Evolutionary conservation across 2,329 filamentous ascomycete species (phyloP), one percentile per base, ranked within the genome.

Genomic region (Microthyrium microscopicum): DNA sequence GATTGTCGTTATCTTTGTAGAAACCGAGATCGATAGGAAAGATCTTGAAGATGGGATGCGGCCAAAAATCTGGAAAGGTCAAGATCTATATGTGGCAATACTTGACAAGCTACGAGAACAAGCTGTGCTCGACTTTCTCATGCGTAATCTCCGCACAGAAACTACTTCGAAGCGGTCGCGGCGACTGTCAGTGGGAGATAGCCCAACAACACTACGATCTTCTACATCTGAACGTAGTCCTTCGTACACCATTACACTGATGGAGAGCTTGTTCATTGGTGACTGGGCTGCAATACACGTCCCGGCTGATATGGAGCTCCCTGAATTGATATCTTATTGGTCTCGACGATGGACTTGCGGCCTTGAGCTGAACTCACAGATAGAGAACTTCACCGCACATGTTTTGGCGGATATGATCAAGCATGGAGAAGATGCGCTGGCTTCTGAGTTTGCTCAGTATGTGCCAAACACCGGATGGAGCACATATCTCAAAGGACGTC

Each of bases 1-100:
- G 3, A 66, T 89, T 3, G 65, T 98, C 5, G 64, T 92, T 12
- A 68, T 89, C 7, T 84, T 94, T 52, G 77, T 95, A 65, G 78
- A 89, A 50, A 76, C 75, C 25, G 82, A 89, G 48, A 69, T 81
- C 34, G 78, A 85, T 37, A 70, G 74, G 42, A 73, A 77, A 26
- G 73, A 82, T 26, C 70, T 79, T 12, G 70, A 70, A 2, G 19
- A 13, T 6, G 27, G 27, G 11, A 31, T 36, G 8, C 28, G 8
- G 28, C 22, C 22, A 5, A 59, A 64, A 4, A 70, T 87, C 22
- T 87, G 78, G 55, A 58, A 71, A 46, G 65, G 51, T 5, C 43
- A 46, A 5, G 45, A 70, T 29, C 63, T 94, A 5, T 61, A 89
- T 21, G 60, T 64, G n/a, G 67, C 77, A 36, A 63, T 98, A 13